Base-by-base conservation (phyloP, 2,329 filamentous ascomycete species). In the Bipolaris cookei region DNA sequence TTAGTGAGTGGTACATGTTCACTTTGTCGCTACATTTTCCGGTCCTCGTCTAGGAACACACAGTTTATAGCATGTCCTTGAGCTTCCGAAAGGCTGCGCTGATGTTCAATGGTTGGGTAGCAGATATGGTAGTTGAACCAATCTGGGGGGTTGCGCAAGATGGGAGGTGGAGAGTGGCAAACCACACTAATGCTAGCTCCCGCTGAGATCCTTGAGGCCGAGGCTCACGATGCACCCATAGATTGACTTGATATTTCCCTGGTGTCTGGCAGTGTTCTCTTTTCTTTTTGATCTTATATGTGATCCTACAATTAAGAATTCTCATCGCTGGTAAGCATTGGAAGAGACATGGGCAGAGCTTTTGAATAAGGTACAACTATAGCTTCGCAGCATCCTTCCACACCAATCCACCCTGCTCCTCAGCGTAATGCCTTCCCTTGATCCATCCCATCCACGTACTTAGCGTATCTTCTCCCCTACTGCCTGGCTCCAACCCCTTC, bases 391-490 rank as follows among this genome's bases (percentile, higher is more conserved):
- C 49, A 52, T 83, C 77, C 58, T 86, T 84, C 25, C 83, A 83
- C 1, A 66, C 68, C 23, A 73, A 20, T 0, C 68, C 62, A 13
- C 67, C 65, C 16, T 61, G 62, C 38, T 72, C 66, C 1, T 90
- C 79, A n/a, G 86, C 83, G 72, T 88, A 97, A 30, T 97, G 86
- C 57, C 78, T 81, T 0, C 90, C 92, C 66, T 81, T 84, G 58
- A 80, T 82, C 91, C 92, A 96, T 0, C 91, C 90, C 64, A 89
- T 80, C 94, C 94, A 97, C 47, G 82, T 74, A 48, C 77, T 78
- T 60, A 97, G 73, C 3, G 84, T 83, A 49, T 87, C 84, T 72
- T 92, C 88, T 1, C 91, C 92, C 4, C 90, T 91, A 21, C 87
- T 78, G 0, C 92, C 91, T 1, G 90, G 85, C 3, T 73, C 74